Evolutionary conservation across 2,329 filamentous ascomycete genomes (phyloP).

Genomic region (Alternaria tenuissima): DNA sequence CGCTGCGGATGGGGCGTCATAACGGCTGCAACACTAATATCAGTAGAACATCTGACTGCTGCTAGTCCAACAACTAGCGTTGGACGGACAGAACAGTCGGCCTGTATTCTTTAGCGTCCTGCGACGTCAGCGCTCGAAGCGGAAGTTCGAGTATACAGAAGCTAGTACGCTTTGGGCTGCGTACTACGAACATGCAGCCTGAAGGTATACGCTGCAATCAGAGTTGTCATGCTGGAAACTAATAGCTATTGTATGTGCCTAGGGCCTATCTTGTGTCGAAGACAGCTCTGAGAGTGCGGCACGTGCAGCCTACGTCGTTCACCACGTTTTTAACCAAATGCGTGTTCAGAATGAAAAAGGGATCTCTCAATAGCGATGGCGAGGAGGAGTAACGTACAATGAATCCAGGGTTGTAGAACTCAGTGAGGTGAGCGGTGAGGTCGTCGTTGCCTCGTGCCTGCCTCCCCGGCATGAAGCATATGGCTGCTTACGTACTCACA

Average conservation of each 20-base stretch:
- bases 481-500: slow-evolving; percentile 2
- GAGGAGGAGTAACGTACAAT: neutral
- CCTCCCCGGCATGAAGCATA: neutral
- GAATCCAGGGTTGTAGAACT: neutral
- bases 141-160: neutral
- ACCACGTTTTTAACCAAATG: neutral
- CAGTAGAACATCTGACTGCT: neutral
- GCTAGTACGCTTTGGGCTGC: neutral
- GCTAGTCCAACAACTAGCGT: neutral
- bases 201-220: neutral
- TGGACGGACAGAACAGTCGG: neutral
- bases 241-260: neutral
- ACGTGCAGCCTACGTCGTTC: neutral
- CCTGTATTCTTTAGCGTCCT: neutral
- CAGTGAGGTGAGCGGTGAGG: neutral
- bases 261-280: neutral
- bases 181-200: neutral
- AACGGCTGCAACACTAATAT: neutral
- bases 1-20: neutral
- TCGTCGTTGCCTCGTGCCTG: neutral
- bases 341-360: neutral
- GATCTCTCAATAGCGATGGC: neutral
- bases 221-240: neutral
- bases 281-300: neutral
- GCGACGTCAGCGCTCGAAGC: neutral